Conservation (phyloP, 148 eudicot species). For the Talinum fruticosum region DNA sequence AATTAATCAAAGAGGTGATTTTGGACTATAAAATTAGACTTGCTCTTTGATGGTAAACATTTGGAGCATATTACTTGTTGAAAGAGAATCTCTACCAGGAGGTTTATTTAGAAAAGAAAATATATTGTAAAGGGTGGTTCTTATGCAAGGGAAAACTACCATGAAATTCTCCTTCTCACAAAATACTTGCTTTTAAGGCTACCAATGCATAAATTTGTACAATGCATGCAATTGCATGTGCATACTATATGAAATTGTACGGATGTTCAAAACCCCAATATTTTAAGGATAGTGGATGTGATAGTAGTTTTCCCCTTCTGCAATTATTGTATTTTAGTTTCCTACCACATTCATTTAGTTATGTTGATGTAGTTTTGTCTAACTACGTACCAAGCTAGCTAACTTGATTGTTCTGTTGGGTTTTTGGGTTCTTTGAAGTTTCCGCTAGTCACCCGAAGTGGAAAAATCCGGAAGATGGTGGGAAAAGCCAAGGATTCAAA, state of each 20-base stretch:
- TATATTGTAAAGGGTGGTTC: no score
- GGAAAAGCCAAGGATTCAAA: constrained; percentile 46
- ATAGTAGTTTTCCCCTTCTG: no score
- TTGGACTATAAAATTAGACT: neutral
- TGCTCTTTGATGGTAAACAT: neutral
- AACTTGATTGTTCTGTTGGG: neutral
- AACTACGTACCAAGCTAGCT: neutral
- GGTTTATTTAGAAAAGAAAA: neutral
- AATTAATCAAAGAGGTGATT: no score
- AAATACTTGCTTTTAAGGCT: no score
- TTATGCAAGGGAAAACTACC: no score
- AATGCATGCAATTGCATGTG: no score
- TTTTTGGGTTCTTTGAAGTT: constrained; percentile 39
- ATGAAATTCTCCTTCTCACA: no score
- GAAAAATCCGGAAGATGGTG: constrained; percentile 57
- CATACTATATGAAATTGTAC: no score
- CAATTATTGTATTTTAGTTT: no score
- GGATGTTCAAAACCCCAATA: no score
- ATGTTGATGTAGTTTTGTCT: neutral
- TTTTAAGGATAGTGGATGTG: no score
- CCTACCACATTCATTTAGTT: neutral
- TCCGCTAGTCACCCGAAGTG: constrained; percentile 67
- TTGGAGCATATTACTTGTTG: neutral
- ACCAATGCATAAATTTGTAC: no score
- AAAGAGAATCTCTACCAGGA: neutral